Evolutionary conservation across 2,329 filamentous ascomycete species (phyloP).

Genomic region (Dactylellina parvicollis): DNA sequence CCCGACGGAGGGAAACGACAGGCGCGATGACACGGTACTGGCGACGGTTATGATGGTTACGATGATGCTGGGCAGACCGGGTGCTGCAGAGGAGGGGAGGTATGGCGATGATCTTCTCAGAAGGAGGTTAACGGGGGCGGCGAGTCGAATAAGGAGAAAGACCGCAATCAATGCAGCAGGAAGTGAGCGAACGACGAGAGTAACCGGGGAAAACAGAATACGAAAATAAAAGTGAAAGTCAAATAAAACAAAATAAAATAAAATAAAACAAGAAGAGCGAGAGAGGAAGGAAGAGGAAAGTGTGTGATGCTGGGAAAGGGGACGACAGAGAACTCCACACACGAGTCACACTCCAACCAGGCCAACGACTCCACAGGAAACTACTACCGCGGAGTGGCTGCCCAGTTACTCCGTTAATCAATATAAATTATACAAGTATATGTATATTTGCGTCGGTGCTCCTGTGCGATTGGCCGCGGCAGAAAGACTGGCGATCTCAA

Average conservation of each 20-base stretch:
- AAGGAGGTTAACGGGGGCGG: too few relatives aligned
- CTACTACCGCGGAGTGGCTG: too few relatives aligned
- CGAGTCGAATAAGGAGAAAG: too few relatives aligned
- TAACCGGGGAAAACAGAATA: too few relatives aligned
- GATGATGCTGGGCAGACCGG: background rate
- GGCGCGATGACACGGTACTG: background rate
- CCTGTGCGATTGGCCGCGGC: too few relatives aligned
- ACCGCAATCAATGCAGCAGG: too few relatives aligned
- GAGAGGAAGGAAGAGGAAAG: conserved; percentile 1
- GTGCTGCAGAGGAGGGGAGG: background rate
- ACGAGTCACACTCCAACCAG: too few relatives aligned
- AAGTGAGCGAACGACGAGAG: background rate
- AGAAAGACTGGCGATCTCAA: too few relatives aligned
- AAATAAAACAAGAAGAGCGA: conserved; percentile 4
- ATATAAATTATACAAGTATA: too few relatives aligned
- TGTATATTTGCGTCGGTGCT: too few relatives aligned
- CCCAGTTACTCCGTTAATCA: too few relatives aligned
- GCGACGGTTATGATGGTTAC: background rate
- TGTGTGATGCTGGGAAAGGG: conserved; percentile 18
- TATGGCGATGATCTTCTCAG: background rate
- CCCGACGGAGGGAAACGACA: conserved; percentile 21
- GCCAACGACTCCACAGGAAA: too few relatives aligned
- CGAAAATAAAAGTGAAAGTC: background rate
- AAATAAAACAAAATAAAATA: background rate
- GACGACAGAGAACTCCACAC: conserved; percentile 7